Evolutionary conservation across 257 asterid species (phyloP).

Genomic region (Plectranthus barbatus): DNA sequence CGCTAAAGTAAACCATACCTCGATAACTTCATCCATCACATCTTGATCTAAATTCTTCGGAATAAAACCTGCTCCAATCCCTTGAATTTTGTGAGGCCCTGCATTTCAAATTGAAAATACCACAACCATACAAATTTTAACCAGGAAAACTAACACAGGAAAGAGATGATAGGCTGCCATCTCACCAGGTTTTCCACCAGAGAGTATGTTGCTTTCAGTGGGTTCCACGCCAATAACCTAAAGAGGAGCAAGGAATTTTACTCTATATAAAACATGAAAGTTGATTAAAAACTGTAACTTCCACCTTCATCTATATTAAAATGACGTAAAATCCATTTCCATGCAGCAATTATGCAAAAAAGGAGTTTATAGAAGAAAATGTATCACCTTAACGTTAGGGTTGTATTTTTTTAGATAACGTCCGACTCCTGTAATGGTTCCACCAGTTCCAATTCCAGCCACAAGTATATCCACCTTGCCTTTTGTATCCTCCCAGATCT

Average conservation of each 20-base stretch:
- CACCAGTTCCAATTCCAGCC: constrained; percentile 99
- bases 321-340: too few species aligned
- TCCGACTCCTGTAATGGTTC: constrained; percentile 91
- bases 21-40: constrained; percentile 93
- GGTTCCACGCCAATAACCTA: constrained; percentile 97
- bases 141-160: constrained; percentile 19
- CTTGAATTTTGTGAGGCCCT: constrained; percentile 99
- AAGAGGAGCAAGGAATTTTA: constrained; percentile 10
- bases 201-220: constrained; percentile 77
- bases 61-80: constrained; percentile 99
- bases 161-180: constrained; percentile 19
- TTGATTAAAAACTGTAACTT: not conserved
- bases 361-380: not conserved
- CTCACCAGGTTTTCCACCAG: constrained; percentile 99
- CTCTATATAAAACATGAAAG: constrained; percentile 9
- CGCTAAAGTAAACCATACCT: constrained; percentile 34
- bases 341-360: too few species aligned
- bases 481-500: constrained; percentile 96
- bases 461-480: constrained; percentile 94
- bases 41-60: constrained; percentile 89
- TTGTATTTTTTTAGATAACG: constrained; percentile 67
- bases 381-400: constrained; percentile 65
- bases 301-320: too few species aligned
- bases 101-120: constrained; percentile 73
- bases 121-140: constrained; percentile 42